phyloP scores from a whole-genome alignment of 75 land plant species.

The Cupressus sempervirens region DNA sequence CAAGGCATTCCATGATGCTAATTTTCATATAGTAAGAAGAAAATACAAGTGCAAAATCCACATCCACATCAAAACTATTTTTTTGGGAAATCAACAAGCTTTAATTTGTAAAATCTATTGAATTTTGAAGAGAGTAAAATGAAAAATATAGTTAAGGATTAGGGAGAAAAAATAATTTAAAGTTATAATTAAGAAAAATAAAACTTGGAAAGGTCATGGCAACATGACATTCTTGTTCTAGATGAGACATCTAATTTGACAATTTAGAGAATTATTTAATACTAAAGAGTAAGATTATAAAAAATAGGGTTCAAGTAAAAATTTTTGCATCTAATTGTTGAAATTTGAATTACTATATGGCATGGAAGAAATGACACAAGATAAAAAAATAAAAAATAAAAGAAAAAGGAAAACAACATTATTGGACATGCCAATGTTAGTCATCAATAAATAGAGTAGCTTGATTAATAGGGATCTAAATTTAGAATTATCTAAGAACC shows the following conservation, averaged over 20 bases:
- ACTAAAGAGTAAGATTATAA: background rate
- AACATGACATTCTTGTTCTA: background rate
- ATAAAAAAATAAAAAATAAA: no score
- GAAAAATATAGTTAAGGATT: background rate
- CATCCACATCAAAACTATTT: constrained; percentile 86
- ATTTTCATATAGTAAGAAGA: constrained; percentile 91
- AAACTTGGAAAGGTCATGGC: background rate
- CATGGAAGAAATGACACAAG: background rate
- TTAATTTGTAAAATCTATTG: background rate
- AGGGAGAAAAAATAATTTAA: background rate
- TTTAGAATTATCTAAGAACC: background rate
- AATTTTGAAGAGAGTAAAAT: constrained; percentile 1
- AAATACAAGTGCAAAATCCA: constrained; percentile 90
- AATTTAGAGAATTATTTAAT: background rate
- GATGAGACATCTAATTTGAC: background rate
- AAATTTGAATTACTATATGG: background rate
- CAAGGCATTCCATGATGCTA: constrained; percentile 88
- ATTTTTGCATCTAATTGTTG: background rate
- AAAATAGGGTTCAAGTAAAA: background rate
- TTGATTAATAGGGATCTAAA: background rate
- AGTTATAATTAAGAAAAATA: background rate
- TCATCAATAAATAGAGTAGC: background rate
- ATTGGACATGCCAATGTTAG: background rate
- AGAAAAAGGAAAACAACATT: background rate
- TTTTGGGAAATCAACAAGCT: constrained; percentile 72